phyloP scores from a whole-genome alignment of 805 yeast genomes.

The Lachancea thermotolerans region DNA sequence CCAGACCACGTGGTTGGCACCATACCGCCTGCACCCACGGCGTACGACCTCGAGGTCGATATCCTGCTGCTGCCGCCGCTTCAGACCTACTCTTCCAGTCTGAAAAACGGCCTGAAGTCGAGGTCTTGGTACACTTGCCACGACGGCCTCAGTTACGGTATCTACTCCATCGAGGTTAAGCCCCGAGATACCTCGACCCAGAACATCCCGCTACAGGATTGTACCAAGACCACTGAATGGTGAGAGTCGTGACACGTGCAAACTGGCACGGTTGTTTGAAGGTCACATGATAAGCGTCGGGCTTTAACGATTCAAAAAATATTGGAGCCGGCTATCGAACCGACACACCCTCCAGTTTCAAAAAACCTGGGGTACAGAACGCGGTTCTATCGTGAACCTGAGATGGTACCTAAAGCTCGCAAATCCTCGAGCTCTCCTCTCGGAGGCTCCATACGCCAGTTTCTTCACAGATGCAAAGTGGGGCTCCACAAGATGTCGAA shows the following conservation, averaged over 20 bases:
- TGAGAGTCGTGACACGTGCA: neutral
- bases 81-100: conserved; percentile 55
- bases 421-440: neutral
- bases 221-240: conserved; percentile 4
- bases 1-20: conserved; percentile 26
- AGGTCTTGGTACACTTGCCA: conserved; percentile 69
- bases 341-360: neutral
- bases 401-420: neutral
- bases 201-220: conserved; percentile 1
- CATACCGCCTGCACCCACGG: conserved; percentile 14
- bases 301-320: no score
- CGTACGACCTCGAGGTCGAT: conserved; percentile 31
- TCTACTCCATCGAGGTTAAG: conserved; percentile 37
- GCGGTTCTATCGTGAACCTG: neutral
- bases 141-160: conserved; percentile 70
- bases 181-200: conserved; percentile 16
- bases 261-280: neutral
- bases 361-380: neutral
- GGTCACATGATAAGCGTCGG: neutral
- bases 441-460: conserved; percentile 2
- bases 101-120: conserved; percentile 62
- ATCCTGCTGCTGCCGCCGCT: conserved; percentile 60
- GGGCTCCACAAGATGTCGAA: conserved; percentile 6
- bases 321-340: no score
- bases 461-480: conserved; percentile 2